Base-by-base conservation (phyloP, 805 yeast species). In the Kuraishia ogatae region DNA sequence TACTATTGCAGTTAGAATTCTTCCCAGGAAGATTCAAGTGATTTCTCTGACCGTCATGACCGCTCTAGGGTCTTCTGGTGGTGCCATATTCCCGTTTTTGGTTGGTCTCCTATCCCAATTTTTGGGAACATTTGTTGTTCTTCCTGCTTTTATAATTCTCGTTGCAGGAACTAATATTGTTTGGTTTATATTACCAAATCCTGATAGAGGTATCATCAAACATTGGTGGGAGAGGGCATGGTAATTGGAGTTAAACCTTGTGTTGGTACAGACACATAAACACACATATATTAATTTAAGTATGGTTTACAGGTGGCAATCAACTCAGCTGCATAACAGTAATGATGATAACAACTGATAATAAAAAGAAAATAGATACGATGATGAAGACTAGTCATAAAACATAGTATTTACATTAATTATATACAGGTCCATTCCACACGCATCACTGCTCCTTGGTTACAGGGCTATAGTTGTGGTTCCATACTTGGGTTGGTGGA, bases 401-500 rank as follows among this genome's bases (percentile, higher is more conserved):
- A 20, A 6, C 28, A 21, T 49, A 49, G n/a, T 22, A 49, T 23
- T 22, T 49, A 49, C 51, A 49, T 23, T n/a, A 4, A 22, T 43
- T 23, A 20, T 23, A 24, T 49, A 49, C 29, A 49, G 28, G 29
- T 3, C 6, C 17, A 49, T 24, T 24, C 24, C 49, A 21, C 15
- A 7, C 15, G 19, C 22, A 47, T n/a, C 24, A 47, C 24, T 22
- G 15, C 13, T 47, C 49, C 24, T 47, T 47, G 22, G 49, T 22
- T 17, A 22, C 15, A 47, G 73, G 70, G 22, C 60, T 60, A 54
- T 71, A 74, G n/a, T 83, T 80, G 63, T 80, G 80, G 55, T 83
- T 82, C 97, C 97, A 92, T 20, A 87, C 76, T 57, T 79, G 78
- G 63, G 81, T 82, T 20, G 97, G 87, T 15, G 99, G 99, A 58